Evolutionary conservation across 2,329 filamentous ascomycete genomes (phyloP), one percentile per base, ranked within the genome.

Genomic region (Fusarium napiforme): DNA sequence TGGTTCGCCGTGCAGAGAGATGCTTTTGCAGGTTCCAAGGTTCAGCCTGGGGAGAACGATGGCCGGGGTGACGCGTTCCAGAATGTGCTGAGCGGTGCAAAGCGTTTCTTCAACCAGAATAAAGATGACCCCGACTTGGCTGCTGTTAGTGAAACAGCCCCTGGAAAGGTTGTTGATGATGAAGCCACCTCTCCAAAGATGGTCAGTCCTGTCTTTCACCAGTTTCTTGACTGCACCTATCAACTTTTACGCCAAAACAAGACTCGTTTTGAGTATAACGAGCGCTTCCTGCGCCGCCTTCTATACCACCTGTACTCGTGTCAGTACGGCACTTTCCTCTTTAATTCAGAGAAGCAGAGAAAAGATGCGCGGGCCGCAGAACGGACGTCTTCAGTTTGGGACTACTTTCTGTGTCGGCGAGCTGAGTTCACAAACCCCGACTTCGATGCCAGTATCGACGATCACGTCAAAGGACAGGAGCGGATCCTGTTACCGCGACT

Each of bases 241-340:
- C 96, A 99, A 81, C 87, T 99, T 34, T 84, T 97, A 30, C 88
- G 93, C 69, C 96, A 98, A 80, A 87, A 96, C 77, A 95, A 95
- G 1, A 93, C 90, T 11, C 92, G 95, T 0, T 99, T 99, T 79
- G 96, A 99, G 81, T 99, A 95, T 83, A 98, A 97, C 75, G 96
- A 98, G 81, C 91, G 96, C 9, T 98, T 99, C 81, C 85, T 99
- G 11, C 89, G 94, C 32, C 91, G 96, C 26, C 85, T 99, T 7
- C 86, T 98, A 4, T 99, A 98, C 79, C 96, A 99, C 80, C 88
- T 97, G 4, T 96, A 98, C 80, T 96, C 96, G 1, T 97, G 95
- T 75, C 96, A 99, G 80, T 99, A 98, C 73, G 96, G 96, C 50
- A 98, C 96, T 0, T 99, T 99, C 80, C 87, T 99, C 9, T 97